These are phyloP conservation scores for Hypericum perforatum DNA, from an alignment of 345 rosid species.

Conservation along the genomic window DNA sequence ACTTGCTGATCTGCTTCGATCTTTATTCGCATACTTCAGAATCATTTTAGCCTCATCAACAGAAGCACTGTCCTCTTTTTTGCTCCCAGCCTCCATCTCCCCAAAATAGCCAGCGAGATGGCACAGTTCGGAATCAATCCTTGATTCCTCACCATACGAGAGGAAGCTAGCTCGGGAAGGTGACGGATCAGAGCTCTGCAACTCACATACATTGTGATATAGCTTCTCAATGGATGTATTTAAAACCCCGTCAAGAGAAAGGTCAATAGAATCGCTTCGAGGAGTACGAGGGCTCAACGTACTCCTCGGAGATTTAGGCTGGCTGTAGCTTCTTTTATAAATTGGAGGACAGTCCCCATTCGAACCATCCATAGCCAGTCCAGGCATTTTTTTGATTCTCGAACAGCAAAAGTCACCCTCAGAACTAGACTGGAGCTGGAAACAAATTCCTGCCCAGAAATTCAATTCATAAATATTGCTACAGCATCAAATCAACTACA, in stretches of 20 bases:
- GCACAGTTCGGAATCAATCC: conserved; percentile 82
- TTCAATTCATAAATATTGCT: too few species aligned
- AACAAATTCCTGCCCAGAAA: too few species aligned
- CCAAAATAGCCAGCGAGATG: conserved; percentile 62
- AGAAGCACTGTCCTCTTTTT: conserved; percentile 31
- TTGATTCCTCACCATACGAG: conserved; percentile 81
- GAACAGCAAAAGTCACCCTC: too few species aligned
- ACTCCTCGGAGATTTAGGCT: conserved; percentile 38
- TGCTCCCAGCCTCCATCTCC: conserved; percentile 30
- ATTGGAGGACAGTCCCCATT: too few species aligned
- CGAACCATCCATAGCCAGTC: too few species aligned
- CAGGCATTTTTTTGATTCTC: too few species aligned
- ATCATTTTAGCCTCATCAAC: too few species aligned
- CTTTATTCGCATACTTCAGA: conserved; percentile 13
- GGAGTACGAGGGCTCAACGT: conserved; percentile 32
- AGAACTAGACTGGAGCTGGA: too few species aligned
- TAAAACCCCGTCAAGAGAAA: conserved; percentile 38
- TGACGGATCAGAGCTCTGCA: conserved; percentile 90
- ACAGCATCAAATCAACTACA: too few species aligned
- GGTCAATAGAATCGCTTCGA: conserved; percentile 43
- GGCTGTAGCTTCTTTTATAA: too few species aligned
- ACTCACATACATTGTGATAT: conserved; percentile 73
- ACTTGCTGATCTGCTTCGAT: conserved; percentile 24
- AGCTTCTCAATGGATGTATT: conserved; percentile 63
- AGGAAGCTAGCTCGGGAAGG: conserved; percentile 65